These are phyloP conservation scores for Yamadazyma diospyri DNA, from an alignment of 1,139 yeast species.

Conservation along the genomic window DNA sequence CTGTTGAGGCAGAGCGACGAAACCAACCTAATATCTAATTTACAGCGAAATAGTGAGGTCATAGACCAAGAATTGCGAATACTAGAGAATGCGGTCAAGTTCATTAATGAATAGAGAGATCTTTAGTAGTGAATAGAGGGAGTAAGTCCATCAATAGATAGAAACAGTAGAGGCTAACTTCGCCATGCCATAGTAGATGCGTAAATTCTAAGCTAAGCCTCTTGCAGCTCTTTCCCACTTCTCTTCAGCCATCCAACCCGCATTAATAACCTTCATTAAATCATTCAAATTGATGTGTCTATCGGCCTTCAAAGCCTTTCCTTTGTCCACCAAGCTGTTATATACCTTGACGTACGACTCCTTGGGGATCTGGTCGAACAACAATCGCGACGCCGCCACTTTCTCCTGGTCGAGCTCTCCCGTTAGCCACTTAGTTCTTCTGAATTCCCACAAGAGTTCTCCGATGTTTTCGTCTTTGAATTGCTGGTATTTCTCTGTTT, in stretches of 20 bases:
- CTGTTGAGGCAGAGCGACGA: constrained; percentile 11
- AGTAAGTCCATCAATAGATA: no score
- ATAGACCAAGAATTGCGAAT: constrained; percentile 48
- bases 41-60: constrained; percentile 41
- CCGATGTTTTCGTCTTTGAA: constrained; percentile 30
- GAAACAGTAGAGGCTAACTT: no score
- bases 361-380: constrained; percentile 37
- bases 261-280: constrained; percentile 55
- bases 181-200: no score
- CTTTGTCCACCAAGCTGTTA: constrained; percentile 54
- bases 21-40: constrained; percentile 23
- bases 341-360: constrained; percentile 57
- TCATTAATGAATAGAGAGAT: constrained; percentile 16
- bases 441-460: constrained; percentile 53
- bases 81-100: constrained; percentile 34
- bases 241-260: constrained; percentile 67
- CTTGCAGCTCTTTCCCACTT: constrained; percentile 60
- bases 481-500: constrained; percentile 19
- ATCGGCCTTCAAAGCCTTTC: constrained; percentile 44
- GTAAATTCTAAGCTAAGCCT: constrained; percentile 38
- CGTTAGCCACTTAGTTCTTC: constrained; percentile 56
- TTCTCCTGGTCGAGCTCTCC: constrained; percentile 15
- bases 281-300: constrained; percentile 60
- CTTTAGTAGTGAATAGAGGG: background rate
- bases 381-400: constrained; percentile 20